Percentiles rank a stretch among this genome's conserved stretches.
Conservation (phyloP, 2,329 filamentous ascomycete genomes). For the Onygenales sp. region DNA sequence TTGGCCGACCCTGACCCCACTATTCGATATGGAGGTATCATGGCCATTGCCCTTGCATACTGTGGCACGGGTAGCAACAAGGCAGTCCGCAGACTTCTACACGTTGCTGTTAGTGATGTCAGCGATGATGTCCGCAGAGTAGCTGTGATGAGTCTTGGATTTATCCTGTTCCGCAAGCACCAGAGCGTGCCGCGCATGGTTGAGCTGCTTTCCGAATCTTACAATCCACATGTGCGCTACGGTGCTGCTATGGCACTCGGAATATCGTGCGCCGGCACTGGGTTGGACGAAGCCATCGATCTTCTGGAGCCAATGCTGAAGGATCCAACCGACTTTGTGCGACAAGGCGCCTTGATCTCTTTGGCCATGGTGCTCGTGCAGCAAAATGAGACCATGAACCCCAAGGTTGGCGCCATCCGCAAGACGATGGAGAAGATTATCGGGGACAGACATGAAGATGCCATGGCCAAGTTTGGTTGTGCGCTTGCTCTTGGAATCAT, state of each 20-base stretch:
- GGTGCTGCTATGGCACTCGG: slow-evolving; percentile 97
- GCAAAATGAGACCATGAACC: slow-evolving; percentile 97
- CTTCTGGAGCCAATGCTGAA: slow-evolving; percentile 98
- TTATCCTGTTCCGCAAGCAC: slow-evolving; percentile 96
- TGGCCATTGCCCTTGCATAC: slow-evolving; percentile 97
- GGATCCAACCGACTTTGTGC: slow-evolving; percentile 95
- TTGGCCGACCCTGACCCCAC: slow-evolving; percentile 90
- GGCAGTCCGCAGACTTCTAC: slow-evolving; percentile 88
- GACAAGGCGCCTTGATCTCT: slow-evolving; percentile 89
- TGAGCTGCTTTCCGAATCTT: slow-evolving; percentile 92
- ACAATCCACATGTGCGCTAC: slow-evolving; percentile 97
- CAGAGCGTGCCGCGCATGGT: slow-evolving; percentile 98
- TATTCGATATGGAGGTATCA: slow-evolving; percentile 90
- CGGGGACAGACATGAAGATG: slow-evolving; percentile 90
- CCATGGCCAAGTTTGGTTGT: slow-evolving; percentile 98
- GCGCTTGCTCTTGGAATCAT: slow-evolving; percentile 93
- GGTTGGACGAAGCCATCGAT: slow-evolving; percentile 91
- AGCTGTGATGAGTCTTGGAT: slow-evolving; percentile 94
- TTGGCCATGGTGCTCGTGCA: slow-evolving; percentile 99
- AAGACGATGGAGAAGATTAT: slow-evolving; percentile 93
- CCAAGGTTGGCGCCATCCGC: slow-evolving; percentile 81
- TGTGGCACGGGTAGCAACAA: slow-evolving; percentile 98
- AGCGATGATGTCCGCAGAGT: slow-evolving; percentile 94
- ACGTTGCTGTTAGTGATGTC: slow-evolving; percentile 94
- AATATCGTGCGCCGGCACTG: slow-evolving; percentile 94